These are phyloP conservation scores for Ciborinia camelliae DNA, from an alignment of 2,329 filamentous ascomycete genomes.

Conservation along the genomic window DNA sequence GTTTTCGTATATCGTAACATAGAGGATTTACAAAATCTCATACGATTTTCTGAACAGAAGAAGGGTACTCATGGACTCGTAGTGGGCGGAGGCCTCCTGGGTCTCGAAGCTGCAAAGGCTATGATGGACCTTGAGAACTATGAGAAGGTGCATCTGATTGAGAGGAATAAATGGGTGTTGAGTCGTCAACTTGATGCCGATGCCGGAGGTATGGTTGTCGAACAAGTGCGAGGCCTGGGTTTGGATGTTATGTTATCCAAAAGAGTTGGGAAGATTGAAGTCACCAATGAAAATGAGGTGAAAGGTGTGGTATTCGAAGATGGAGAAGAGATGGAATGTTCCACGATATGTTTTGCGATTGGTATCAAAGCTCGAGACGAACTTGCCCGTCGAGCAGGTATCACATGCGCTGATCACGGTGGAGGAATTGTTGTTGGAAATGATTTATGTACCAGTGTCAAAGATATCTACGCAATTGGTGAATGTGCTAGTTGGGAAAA, in stretches of 20 bases:
- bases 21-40: conserved; percentile 73
- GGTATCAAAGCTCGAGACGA: conserved; percentile 80
- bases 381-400: conserved; percentile 64
- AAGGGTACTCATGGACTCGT: conserved; percentile 70
- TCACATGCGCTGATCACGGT: conserved; percentile 68
- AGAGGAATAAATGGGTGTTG: conserved; percentile 78
- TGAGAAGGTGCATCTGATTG: conserved; percentile 71
- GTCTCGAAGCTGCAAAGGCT: conserved; percentile 85
- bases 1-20: conserved; percentile 90
- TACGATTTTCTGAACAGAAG: conserved; percentile 64
- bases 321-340: conserved; percentile 71
- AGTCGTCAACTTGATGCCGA: conserved; percentile 79
- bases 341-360: conserved; percentile 85
- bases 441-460: conserved; percentile 64
- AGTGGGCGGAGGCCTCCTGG: conserved; percentile 79
- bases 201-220: conserved; percentile 76
- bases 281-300: conserved; percentile 64
- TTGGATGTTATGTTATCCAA: conserved; percentile 77
- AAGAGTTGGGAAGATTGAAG: conserved; percentile 68
- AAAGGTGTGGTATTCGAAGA: conserved; percentile 77
- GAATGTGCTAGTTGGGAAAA: conserved; percentile 89
- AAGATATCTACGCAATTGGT: conserved; percentile 80
- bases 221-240: conserved; percentile 74
- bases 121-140: conserved; percentile 83
- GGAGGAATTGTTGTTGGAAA: conserved; percentile 64